phyloP scores from a whole-genome alignment of 768 basidiomycete genomes.

The Kwoniella shandongensis region DNA sequence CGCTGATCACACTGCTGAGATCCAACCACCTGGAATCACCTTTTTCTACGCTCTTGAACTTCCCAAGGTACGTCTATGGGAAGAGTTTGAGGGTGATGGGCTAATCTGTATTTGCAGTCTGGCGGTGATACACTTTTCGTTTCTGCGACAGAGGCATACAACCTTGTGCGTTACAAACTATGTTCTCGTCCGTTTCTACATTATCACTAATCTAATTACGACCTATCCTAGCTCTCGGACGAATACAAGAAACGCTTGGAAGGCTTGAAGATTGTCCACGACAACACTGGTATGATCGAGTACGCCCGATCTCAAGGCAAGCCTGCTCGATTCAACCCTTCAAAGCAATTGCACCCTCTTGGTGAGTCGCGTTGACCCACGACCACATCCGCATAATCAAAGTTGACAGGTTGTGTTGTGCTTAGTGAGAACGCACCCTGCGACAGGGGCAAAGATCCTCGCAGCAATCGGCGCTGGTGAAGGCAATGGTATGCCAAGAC shows the following conservation, averaged over 20 bases:
- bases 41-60: slow-evolving; percentile 60
- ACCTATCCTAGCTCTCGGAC: slow-evolving; percentile 58
- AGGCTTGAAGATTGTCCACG: slow-evolving; percentile 63
- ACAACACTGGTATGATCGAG: slow-evolving; percentile 60
- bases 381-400: slow-evolving; percentile 1
- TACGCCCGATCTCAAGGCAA: slow-evolving; percentile 57
- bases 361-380: slow-evolving; percentile 3
- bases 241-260: slow-evolving; percentile 63
- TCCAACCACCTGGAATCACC: slow-evolving; percentile 61
- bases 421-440: slow-evolving; percentile 65
- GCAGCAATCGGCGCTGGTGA: slow-evolving; percentile 1
- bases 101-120: slow-evolving; percentile 24
- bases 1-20: slow-evolving; percentile 57
- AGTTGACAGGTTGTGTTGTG: slow-evolving; percentile 52
- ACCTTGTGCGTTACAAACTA: slow-evolving; percentile 25
- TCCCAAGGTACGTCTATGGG: slow-evolving; percentile 24
- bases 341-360: slow-evolving; percentile 54
- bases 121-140: slow-evolving; percentile 64
- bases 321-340: slow-evolving; percentile 60
- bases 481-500: slow-evolving; percentile 7
- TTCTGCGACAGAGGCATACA: slow-evolving; percentile 64
- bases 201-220: neutral
- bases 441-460: slow-evolving; percentile 53
- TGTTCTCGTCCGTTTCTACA: neutral
- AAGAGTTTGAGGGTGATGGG: too few species aligned